Conservation (phyloP, 1,139 yeast species). For the Zygoascus meyerae region DNA sequence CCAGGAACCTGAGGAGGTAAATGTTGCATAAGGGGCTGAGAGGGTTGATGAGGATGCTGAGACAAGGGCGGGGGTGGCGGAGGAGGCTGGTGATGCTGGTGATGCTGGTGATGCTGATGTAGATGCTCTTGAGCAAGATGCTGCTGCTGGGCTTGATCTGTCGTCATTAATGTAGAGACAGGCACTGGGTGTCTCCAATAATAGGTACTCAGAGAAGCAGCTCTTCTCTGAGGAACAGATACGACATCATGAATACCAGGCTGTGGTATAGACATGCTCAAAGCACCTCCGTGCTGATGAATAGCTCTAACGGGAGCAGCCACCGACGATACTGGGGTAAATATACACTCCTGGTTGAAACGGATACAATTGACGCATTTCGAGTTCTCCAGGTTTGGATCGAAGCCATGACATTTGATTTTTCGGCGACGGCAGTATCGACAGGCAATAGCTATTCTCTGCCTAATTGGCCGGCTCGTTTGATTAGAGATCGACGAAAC, state of each 20-base stretch:
- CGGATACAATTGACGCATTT: constrained; percentile 32
- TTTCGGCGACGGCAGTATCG: constrained; percentile 32
- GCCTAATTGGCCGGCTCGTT: constrained; percentile 14
- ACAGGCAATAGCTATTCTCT: constrained; percentile 32
- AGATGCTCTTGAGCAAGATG: constrained; percentile 10
- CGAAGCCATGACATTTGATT: constrained; percentile 34
- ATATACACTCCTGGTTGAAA: constrained; percentile 33
- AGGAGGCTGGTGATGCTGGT: constrained; percentile 8
- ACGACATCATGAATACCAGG: not conserved
- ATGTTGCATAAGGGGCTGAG: too few species aligned
- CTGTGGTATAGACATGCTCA: constrained; percentile 1
- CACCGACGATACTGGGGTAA: constrained; percentile 32
- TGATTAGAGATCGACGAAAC: not conserved
- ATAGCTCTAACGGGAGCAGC: constrained; percentile 24
- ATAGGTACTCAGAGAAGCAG: not conserved
- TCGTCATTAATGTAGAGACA: not conserved
- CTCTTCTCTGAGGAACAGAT: not conserved
- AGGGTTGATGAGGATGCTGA: constrained; percentile 5
- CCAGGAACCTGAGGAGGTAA: constrained; percentile 3
- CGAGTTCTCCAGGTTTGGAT: constrained; percentile 22
- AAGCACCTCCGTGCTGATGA: constrained; percentile 10
- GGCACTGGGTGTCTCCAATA: constrained; percentile 2
- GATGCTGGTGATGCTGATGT: constrained; percentile 9
- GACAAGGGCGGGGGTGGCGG: constrained; percentile 9
- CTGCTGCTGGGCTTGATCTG: constrained; percentile 7